Conservation (phyloP, 768 basidiomycete species). For the Butyriboletus loyo region DNA sequence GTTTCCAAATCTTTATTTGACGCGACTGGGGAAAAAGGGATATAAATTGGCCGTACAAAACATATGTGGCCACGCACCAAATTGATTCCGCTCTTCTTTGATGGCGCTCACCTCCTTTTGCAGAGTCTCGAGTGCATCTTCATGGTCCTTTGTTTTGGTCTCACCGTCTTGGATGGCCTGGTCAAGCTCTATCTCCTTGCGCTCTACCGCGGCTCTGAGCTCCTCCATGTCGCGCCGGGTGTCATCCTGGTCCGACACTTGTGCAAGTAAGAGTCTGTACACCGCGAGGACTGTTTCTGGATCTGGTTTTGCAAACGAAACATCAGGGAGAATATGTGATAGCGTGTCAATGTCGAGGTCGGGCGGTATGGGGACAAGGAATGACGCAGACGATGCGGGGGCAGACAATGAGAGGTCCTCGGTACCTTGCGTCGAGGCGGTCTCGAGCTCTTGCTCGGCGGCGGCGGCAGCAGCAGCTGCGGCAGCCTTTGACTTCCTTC, state of each 20-base stretch:
- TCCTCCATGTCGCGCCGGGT: conserved; percentile 67
- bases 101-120: conserved; percentile 54
- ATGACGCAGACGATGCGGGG: conserved; percentile 3
- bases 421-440: conserved; percentile 31
- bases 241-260: conserved; percentile 53
- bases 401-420: conserved; percentile 33
- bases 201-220: conserved; percentile 59
- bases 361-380: conserved; percentile 51
- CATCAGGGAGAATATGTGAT: conserved; percentile 58
- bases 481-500: conserved; percentile 59
- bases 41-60: not conserved
- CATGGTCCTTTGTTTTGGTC: conserved; percentile 53
- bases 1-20: conserved; percentile 48
- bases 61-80: conserved; percentile 47
- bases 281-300: conserved; percentile 58
- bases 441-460: conserved; percentile 32
- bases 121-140: conserved; percentile 46
- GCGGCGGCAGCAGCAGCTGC: conserved; percentile 37
- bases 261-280: conserved; percentile 59
- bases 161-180: conserved; percentile 81
- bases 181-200: conserved; percentile 80
- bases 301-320: conserved; percentile 52
- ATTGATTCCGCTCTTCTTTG: conserved; percentile 61
- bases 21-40: conserved; percentile 35
- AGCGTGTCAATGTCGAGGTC: conserved; percentile 67